Conservation (phyloP, 164 flowering plant genomes). For the Umbellularia californica region DNA sequence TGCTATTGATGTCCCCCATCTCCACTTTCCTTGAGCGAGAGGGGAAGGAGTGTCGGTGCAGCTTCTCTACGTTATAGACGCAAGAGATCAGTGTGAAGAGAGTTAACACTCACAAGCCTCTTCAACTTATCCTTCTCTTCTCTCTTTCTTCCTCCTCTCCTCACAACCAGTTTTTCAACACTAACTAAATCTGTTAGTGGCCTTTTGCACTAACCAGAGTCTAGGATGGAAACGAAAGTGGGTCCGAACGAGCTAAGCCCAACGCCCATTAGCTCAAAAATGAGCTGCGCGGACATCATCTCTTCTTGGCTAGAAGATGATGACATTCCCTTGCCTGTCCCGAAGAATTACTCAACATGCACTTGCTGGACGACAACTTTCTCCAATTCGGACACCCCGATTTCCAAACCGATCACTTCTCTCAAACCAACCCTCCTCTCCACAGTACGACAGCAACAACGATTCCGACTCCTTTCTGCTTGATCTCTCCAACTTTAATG, state of each 20-base stretch:
- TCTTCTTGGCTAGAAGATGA: slow-evolving; percentile 13
- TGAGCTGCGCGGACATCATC: not conserved
- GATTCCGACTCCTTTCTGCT: not conserved
- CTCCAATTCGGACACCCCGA: slow-evolving; percentile 2
- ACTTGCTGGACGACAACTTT: slow-evolving; percentile 4
- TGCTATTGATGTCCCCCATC: too few relatives aligned
- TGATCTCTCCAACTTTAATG: not conserved
- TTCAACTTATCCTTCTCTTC: too few relatives aligned
- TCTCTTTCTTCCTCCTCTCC: too few relatives aligned
- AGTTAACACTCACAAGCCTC: too few relatives aligned
- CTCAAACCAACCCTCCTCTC: not conserved
- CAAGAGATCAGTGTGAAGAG: too few relatives aligned
- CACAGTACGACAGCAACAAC: not conserved
- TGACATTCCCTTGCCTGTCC: not conserved
- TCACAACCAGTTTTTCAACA: too few relatives aligned
- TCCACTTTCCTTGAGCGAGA: too few relatives aligned
- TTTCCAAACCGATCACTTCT: not conserved
- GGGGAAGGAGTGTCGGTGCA: too few relatives aligned
- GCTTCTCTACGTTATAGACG: too few relatives aligned
- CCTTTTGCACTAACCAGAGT: too few relatives aligned
- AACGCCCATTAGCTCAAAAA: not conserved
- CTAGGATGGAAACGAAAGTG: slow-evolving; percentile 5
- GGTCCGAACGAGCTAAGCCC: slow-evolving; percentile 4
- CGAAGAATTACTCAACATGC: slow-evolving; percentile 4
- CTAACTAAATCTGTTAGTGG: too few relatives aligned